Conservation (phyloP, 139 green algal species). For the Ulvella scutata region DNA sequence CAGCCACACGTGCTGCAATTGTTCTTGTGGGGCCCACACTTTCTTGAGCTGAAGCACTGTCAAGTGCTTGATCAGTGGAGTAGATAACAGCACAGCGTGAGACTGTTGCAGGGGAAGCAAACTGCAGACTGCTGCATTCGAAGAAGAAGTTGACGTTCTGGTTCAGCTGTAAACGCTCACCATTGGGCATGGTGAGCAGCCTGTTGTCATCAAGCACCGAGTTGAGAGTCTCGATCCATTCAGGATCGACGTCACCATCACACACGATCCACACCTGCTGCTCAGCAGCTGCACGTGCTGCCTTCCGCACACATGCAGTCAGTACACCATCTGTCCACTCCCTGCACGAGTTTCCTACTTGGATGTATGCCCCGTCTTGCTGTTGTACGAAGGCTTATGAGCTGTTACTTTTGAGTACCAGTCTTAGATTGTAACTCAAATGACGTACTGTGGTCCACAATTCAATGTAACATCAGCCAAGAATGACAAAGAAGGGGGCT, state of each 20-base stretch:
- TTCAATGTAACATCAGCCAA: no score
- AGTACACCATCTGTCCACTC: constrained; percentile 74
- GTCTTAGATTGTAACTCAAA: no score
- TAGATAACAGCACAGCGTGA: constrained; percentile 34
- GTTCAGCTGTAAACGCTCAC: constrained; percentile 71
- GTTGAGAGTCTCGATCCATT: constrained; percentile 84
- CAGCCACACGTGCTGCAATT: no score
- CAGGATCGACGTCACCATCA: constrained; percentile 74
- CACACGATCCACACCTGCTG: constrained; percentile 71
- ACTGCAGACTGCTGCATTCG: constrained; percentile 59
- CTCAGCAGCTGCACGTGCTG: constrained; percentile 41
- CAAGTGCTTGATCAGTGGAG: no score
- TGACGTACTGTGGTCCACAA: no score
- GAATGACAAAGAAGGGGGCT: no score
- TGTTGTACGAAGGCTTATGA: no score
- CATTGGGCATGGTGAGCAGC: constrained; percentile 67
- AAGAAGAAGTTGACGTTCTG: constrained; percentile 82
- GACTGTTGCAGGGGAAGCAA: constrained; percentile 71
- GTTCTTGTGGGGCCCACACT: no score
- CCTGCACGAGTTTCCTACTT: no score
- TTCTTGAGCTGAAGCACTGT: no score
- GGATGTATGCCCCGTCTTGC: no score
- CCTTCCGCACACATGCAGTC: constrained; percentile 42
- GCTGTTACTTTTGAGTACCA: no score
- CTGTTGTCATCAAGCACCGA: constrained; percentile 70